Base-by-base conservation (phyloP, 2,329 filamentous ascomycete genomes). In the Neophaeococcomyces mojaviensis region DNA sequence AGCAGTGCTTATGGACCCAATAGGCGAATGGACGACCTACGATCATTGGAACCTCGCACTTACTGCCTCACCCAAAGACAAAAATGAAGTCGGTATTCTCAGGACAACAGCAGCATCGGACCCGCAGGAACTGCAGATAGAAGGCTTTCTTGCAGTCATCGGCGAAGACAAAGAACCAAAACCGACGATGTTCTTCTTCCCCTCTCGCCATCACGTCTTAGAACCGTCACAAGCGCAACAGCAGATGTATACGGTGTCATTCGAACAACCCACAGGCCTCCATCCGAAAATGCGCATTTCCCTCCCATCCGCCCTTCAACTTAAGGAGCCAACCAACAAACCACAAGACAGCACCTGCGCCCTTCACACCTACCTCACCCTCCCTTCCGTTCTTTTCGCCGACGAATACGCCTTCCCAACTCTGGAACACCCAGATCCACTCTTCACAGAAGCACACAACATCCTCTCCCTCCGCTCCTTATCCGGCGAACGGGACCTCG, bases 381-480 rank as follows among this genome's bases (percentile, higher is more conserved):
- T 96, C 2, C 89, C 90, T 1, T 85, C 82, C 20, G 68, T 74
- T 39, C 73, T 96, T 51, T 96, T 97, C 65, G 79, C 85, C 32
- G 90, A 97, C 69, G 82, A 82, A 59, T 94, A 95, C 66, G 88
- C 94, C 64, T 76, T 96, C 49, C 68, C 64, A 15, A 70, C 67
- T 8, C 60, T 60, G 3, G 68, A 70, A 47, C 66, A 67, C 3
- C 58, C 57, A 4, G 67, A 69, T 43, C 65, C 76, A 0, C 73
- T 95, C 4, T 92, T 94, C 66, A 74, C 94, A 24, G 65, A 78
- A 3, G 89, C 87, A 1, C 88, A 94, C 58, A 87, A 94, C 59
- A 74, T 96, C 16, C 71, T 74, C 2, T 70, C 77, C 2, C 68
- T 94, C 33, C 80, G 75, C 36, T 79, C 83, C 52, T 75, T 87